Base-by-base conservation (phyloP, 2,329 filamentous ascomycete genomes). In the Phaeophleospora eucalypticola region DNA sequence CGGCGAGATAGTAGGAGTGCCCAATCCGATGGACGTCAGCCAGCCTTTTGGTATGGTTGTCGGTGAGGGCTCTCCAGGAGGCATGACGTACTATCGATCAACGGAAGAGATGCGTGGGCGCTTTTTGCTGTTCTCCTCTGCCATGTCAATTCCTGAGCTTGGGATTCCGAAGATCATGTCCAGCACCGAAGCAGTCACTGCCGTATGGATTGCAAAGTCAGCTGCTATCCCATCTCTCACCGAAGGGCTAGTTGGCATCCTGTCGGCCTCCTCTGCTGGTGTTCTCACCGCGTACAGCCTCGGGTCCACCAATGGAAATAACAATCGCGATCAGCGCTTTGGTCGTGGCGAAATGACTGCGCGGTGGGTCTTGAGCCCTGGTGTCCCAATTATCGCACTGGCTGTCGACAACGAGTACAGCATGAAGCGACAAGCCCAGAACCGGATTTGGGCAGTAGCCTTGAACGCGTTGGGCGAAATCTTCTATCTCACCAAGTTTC, bases 391-490 rank as follows among this genome's bases (percentile, higher is more conserved):
- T 51, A 79, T 96, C 44, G 80, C 82, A 1, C 81, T 98, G 50
- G 81, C 81, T 36, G 80, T 95, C 4, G 93, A 98, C 60, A 89
- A 95, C 20, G 81, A 81, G 43, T 93, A 89, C 66, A 90, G 78
- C 40, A 67, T 77, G 19, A 84, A 82, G 57, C 83, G 90, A 21
- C 83, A 84, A 62, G 72, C 78, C 3, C 74, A 83, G 41, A 79
- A 81, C 10, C 83, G 90, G 20, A 79, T 93, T 10, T 97, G 89
- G 89, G 89, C 87, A n/a, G 84, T 91, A 35, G 87, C 82, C n/a
- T 70, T 98, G 43, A 98, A 98, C 64, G 91, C 93, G 0, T 74
- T 98, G 7, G 93, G 93, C 1, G 93, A 98, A 65, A 74, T 95
- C 0, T 97, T 85, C 66, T 95, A 91, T 58, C 73, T 97, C 1